Evolutionary conservation across 1,284 basidiomycete species (phyloP), one percentile per base, ranked within the genome.

Genomic region (Tilletia caries): DNA sequence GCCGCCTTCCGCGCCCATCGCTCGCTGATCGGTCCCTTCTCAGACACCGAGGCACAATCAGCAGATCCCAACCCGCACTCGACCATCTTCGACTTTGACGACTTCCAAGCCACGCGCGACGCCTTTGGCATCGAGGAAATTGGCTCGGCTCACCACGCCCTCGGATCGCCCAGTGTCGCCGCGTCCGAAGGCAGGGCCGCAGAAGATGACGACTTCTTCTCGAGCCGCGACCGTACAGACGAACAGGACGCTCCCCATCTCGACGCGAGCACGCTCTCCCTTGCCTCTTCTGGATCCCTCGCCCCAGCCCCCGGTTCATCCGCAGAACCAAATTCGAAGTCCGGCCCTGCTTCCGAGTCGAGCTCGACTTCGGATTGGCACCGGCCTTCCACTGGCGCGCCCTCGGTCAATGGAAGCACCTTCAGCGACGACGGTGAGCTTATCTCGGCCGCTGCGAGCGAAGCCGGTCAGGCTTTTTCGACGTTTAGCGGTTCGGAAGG

Each of bases 1-100:
- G 58, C 58, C 34, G 58, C 58, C 3, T 62, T 62, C 58, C 58
- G 58, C 29, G 27, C 58, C 18, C 58, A 62, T 32, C 58, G 32
- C 10, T 33, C 32, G 18, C 32, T 34, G 15, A 10, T 62, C 29
- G 58, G 58, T 29, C 29, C 48, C 10, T 25, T 6, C 12, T 20
- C 48, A 20, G 23, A 1, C 6, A 50, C 48, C 12, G 23, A 18
- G 15, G 37, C 6, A 41, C 6, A 41, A 5, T 5, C 29, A 41
- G 37, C 6, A 41, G 37, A 41, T 41, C 8, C 29, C 6, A 20
- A 37, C 18, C 10, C 27, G 29, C 29, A 62, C 29, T 62, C 58
- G 5, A 62, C 58, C 32, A 62, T 62, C 58, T 62, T 62, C 33
- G 58, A 62, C 29, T 20, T 62, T 20, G 58, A 62, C 27, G 58